Percentiles rank a stretch among this genome's conserved stretches.
Evolutionary conservation across 2,329 filamentous ascomycete genomes (phyloP).

Genomic region (Xylaria sp.): DNA sequence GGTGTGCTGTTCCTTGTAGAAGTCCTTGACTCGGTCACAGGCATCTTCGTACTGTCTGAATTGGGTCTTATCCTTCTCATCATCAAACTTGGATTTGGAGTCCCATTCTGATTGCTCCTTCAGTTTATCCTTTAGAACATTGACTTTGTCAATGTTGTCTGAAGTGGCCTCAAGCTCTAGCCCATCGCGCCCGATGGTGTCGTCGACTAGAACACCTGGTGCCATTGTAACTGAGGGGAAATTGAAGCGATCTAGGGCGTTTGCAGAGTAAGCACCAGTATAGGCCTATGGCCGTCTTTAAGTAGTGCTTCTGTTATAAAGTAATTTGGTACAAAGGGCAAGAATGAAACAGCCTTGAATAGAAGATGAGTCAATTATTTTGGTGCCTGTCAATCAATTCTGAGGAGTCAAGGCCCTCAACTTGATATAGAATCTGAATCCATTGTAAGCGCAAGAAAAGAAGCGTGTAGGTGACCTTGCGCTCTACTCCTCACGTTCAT

Average conservation of each 20-base stretch:
- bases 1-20: constrained; percentile 76
- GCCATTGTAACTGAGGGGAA: constrained; percentile 41
- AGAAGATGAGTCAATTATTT: not conserved
- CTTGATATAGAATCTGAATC: constrained; percentile 28
- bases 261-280: too few species aligned
- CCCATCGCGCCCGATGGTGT: constrained; percentile 38
- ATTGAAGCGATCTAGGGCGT: too few species aligned
- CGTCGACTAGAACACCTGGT: constrained; percentile 39
- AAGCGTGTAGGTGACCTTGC: constrained; percentile 34
- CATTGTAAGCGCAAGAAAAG: constrained; percentile 9
- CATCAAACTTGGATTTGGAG: constrained; percentile 68
- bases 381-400: not conserved
- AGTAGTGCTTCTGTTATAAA: not conserved
- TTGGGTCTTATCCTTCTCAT: constrained; percentile 76
- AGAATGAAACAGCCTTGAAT: not conserved
- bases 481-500: constrained; percentile 21
- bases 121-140: constrained; percentile 53
- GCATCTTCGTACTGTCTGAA: constrained; percentile 86
- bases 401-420: constrained; percentile 4
- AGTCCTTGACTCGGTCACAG: constrained; percentile 82
- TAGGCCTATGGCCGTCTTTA: too few species aligned
- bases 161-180: constrained; percentile 50
- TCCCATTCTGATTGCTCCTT: constrained; percentile 49
- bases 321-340: not conserved
- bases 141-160: constrained; percentile 60